Percentiles rank a stretch among this genome's conserved stretches.
Evolutionary conservation across 495 filamentous ascomycete genomes (phyloP).

Genomic region (Chlorociboria aeruginascens): DNA sequence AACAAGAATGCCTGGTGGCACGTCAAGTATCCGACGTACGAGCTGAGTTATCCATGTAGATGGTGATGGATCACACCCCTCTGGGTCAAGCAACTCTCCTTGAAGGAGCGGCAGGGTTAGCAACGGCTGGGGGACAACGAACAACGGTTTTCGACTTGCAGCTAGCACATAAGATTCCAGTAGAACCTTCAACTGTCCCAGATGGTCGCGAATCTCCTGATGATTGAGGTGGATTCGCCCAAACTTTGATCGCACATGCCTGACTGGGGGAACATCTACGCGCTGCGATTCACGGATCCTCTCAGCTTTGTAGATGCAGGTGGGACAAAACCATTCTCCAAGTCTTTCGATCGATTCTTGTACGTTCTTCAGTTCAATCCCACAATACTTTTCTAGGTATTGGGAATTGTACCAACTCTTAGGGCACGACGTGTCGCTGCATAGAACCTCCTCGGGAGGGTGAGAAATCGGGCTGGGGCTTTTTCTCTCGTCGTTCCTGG

Average conservation of each 20-base stretch:
- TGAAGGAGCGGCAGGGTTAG: too few species aligned
- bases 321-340: background rate
- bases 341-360: background rate
- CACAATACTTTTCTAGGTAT: background rate
- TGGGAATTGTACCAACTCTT: background rate
- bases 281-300: background rate
- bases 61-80: too few species aligned
- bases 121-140: too few species aligned
- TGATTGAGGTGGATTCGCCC: too few species aligned
- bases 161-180: too few species aligned
- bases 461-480: background rate
- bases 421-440: background rate
- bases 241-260: too few species aligned
- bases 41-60: background rate
- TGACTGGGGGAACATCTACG: too few species aligned
- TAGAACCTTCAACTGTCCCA: too few species aligned
- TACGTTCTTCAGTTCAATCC: background rate
- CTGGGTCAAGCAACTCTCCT: too few species aligned
- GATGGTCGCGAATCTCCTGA: too few species aligned
- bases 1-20: background rate
- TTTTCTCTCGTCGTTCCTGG: background rate
- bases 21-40: background rate
- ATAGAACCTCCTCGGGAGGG: background rate
- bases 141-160: too few species aligned
- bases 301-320: background rate